Percentiles rank a stretch among this genome's conserved stretches.
Conservation (phyloP, 2,329 filamentous ascomycete species). For the Apiospora phragmitis region DNA sequence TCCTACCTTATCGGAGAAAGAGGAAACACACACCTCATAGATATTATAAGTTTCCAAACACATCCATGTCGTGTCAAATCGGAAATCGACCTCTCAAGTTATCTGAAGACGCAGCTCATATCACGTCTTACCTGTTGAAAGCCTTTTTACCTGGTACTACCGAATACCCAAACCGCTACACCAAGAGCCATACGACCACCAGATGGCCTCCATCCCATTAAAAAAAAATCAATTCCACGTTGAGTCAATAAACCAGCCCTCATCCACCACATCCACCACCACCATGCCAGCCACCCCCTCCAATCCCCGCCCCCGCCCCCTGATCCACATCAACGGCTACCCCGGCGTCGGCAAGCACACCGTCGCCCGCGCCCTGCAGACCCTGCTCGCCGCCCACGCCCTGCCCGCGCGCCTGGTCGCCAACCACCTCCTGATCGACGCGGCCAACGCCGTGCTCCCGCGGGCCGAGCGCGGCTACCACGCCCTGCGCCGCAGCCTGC, state of each 20-base stretch:
- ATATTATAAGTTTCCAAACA: no score
- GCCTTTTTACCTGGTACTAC: no score
- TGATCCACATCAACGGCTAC: constrained; percentile 13
- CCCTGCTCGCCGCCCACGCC: background rate
- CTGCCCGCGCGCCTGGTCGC: constrained; percentile 7
- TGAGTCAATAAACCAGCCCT: no score
- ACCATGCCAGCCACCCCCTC: background rate
- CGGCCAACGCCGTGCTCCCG: constrained; percentile 11
- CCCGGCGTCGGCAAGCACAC: constrained; percentile 17
- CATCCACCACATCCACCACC: background rate
- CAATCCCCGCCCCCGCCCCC: background rate
- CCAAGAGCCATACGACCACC: background rate
- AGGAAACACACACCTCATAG: no score
- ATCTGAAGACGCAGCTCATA: no score
- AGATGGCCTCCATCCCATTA: no score
- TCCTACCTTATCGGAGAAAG: no score
- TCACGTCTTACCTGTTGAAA: no score
- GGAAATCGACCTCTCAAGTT: no score
- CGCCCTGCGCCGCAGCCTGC: constrained; percentile 11
- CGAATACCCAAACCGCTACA: background rate
- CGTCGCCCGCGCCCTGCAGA: constrained; percentile 10
- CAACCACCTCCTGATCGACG: constrained; percentile 17
- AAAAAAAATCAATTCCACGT: no score
- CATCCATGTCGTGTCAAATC: no score
- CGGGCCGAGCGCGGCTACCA: constrained; percentile 14